Conservation (phyloP, 495 filamentous ascomycete species). For the Penicillium cinerascens region DNA sequence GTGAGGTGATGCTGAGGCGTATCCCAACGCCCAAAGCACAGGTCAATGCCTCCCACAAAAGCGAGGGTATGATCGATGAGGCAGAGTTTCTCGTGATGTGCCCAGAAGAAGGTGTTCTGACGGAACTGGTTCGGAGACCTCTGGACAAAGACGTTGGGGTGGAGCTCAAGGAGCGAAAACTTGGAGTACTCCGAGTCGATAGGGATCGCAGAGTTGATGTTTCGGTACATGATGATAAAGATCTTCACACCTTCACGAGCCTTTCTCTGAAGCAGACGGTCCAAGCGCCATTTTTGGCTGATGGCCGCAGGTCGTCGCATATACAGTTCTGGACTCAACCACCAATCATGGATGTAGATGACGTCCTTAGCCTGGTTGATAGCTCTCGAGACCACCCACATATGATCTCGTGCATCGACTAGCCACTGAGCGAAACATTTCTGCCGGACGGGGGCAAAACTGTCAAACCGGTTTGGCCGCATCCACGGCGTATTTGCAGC, state of each 20-base stretch:
- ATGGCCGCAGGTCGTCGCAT: conserved; percentile 93
- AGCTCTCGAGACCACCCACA: conserved; percentile 97
- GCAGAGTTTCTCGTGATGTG: conserved; percentile 95
- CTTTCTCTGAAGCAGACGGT: conserved; percentile 90
- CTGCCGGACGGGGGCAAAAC: conserved; percentile 86
- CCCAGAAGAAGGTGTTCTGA: conserved; percentile 99
- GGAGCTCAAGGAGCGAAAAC: conserved; percentile 91
- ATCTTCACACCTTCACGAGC: conserved; percentile 95
- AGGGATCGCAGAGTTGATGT: conserved; percentile 95
- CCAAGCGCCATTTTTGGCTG: conserved; percentile 97
- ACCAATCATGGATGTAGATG: conserved; percentile 99
- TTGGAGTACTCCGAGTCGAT: conserved; percentile 99
- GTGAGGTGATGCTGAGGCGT: conserved; percentile 85
- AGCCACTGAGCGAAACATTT: conserved; percentile 94
- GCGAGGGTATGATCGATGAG: conserved; percentile 95
- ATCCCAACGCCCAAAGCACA: conserved; percentile 98
- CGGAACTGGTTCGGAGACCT: conserved; percentile 95
- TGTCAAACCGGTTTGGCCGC: conserved; percentile 79
- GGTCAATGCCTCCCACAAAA: conserved; percentile 93
- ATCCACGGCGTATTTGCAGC: conserved; percentile 74
- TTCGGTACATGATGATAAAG: conserved; percentile 97
- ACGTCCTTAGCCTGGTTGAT: conserved; percentile 98
- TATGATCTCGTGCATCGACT: conserved; percentile 94
- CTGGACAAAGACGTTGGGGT: conserved; percentile 94
- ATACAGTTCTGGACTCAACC: conserved; percentile 95